phyloP scores from a whole-genome alignment of 1,139 yeast genomes.

The Scheffersomyces cryptocercus region DNA sequence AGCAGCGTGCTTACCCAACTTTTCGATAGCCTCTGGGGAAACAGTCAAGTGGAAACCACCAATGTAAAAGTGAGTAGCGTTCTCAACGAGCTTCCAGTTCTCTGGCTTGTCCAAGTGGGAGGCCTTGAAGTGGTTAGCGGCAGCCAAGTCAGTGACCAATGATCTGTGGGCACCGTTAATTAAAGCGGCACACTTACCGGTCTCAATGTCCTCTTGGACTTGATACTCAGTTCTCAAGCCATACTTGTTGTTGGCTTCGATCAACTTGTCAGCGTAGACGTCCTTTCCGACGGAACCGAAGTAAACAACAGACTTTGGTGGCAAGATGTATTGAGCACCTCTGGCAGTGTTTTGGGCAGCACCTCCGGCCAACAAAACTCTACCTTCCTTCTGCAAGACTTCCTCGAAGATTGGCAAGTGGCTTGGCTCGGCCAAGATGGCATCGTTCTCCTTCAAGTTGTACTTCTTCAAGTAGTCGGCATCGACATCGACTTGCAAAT shows the following conservation, averaged over 20 bases:
- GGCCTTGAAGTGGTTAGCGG: constrained; percentile 95
- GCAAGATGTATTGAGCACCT: constrained; percentile 93
- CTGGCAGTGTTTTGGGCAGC: constrained; percentile 99
- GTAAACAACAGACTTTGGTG: constrained; percentile 80
- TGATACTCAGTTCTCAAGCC: constrained; percentile 88
- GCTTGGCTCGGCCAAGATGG: constrained; percentile 86
- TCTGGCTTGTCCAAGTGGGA: constrained; percentile 85
- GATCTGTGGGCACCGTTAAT: constrained; percentile 89
- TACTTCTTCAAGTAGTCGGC: constrained; percentile 74
- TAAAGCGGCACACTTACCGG: constrained; percentile 98
- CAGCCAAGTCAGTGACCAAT: constrained; percentile 92
- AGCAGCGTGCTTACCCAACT: constrained; percentile 90
- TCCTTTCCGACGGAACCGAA: constrained; percentile 97
- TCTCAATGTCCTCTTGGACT: constrained; percentile 71
- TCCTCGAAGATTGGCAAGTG: constrained; percentile 88
- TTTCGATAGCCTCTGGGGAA: constrained; percentile 89
- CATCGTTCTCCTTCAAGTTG: constrained; percentile 87
- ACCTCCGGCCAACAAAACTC: constrained; percentile 91
- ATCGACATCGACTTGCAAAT: constrained; percentile 80
- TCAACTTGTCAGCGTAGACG: constrained; percentile 77
- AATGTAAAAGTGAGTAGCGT: constrained; percentile 80
- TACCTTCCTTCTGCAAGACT: constrained; percentile 59
- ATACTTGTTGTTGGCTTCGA: constrained; percentile 80
- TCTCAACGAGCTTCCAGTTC: constrained; percentile 85
- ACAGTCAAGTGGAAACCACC: constrained; percentile 99